phyloP scores from a whole-genome alignment of 2,329 filamentous ascomycete genomes.

The Calonectria hawksworthii region DNA sequence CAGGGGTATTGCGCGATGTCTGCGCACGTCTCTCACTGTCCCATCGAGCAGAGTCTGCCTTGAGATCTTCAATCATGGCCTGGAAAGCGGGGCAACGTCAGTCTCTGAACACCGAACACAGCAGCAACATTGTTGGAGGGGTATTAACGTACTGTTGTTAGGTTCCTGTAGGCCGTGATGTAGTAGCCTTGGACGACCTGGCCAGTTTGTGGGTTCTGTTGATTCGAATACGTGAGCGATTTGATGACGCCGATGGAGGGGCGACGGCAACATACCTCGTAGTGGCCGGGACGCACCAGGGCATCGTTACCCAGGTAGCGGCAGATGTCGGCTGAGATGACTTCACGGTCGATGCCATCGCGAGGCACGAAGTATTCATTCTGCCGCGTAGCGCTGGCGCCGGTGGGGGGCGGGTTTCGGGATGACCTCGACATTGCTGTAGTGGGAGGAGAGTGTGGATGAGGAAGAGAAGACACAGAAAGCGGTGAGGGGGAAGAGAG shows the following conservation, averaged over 20 bases:
- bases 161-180: conserved; percentile 83
- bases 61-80: conserved; percentile 75
- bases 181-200: conserved; percentile 80
- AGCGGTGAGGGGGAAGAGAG: conserved; percentile 37
- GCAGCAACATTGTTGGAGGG: neutral
- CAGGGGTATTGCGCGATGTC: conserved; percentile 65
- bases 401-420: conserved; percentile 53
- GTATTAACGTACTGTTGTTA: conserved; percentile 76
- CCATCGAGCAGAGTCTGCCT: conserved; percentile 73
- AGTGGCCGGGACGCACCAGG: conserved; percentile 80
- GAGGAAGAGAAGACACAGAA: conserved; percentile 35
- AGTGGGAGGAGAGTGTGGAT: conserved; percentile 36
- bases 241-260: conserved; percentile 28
- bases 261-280: conserved; percentile 69
- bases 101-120: neutral
- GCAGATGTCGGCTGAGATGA: conserved; percentile 88
- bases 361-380: conserved; percentile 87
- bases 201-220: conserved; percentile 67
- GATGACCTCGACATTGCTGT: conserved; percentile 56
- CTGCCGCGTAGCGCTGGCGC: conserved; percentile 64
- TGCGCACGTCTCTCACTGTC: conserved; percentile 71
- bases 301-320: conserved; percentile 88
- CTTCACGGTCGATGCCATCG: conserved; percentile 86
- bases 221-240: conserved; percentile 39
- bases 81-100: conserved; percentile 47